Conservation (phyloP, 306 rosid species). For the Rosa lucieae region DNA sequence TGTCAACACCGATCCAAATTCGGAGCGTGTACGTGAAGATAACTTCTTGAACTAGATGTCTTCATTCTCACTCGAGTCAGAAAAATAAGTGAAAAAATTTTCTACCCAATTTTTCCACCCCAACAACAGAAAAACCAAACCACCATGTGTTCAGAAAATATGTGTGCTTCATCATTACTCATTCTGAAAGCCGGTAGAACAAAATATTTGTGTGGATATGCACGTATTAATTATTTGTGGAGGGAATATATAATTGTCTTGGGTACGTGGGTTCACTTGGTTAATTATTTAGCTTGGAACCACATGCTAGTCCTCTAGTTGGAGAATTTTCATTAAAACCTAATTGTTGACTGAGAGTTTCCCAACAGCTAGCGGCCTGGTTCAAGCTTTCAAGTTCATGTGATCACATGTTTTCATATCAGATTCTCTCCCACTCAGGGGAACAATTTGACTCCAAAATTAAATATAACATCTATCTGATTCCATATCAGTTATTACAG, state of each 20-base stretch:
- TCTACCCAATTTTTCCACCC: no score
- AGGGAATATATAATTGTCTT: neutral
- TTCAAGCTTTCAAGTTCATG: slow-evolving; percentile 51
- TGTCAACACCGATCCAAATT: no score
- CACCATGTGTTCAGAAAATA: neutral
- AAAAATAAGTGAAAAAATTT: no score
- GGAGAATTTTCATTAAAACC: slow-evolving; percentile 30
- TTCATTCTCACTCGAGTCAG: no score
- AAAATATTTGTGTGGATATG: neutral
- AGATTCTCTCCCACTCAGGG: slow-evolving; percentile 34
- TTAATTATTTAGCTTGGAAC: slow-evolving; percentile 27
- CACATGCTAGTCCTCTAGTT: slow-evolving; percentile 45
- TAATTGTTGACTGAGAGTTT: slow-evolving; percentile 41
- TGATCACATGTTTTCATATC: slow-evolving; percentile 71
- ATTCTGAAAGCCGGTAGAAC: neutral
- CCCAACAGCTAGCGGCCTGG: slow-evolving; percentile 35
- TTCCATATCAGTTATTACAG: slow-evolving; percentile 68
- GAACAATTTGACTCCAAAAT: slow-evolving; percentile 39
- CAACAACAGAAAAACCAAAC: neutral
- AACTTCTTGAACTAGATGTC: no score
- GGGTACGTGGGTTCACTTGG: slow-evolving; percentile 30
- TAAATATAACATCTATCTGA: slow-evolving; percentile 24
- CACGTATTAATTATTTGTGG: neutral
- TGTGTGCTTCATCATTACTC: neutral
- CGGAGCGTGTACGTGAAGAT: no score